phyloP scores from a whole-genome alignment of 2,329 filamentous ascomycete genomes.

The Dissoconium aciculare region DNA sequence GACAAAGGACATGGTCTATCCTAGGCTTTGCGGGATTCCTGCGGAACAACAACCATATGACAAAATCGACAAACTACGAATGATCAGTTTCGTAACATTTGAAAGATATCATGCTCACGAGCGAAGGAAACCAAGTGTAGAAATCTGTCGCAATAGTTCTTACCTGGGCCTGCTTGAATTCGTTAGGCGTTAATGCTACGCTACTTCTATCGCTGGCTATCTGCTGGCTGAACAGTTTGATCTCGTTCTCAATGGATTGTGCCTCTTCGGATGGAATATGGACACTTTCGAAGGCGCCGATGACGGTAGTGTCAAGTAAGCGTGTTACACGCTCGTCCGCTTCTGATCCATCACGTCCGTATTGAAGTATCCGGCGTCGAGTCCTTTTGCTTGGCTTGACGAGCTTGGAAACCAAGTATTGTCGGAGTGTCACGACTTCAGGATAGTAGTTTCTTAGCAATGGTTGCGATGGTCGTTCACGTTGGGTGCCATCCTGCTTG shows the following conservation, averaged over 20 bases:
- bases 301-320: slow-evolving; percentile 54
- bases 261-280: slow-evolving; percentile 9
- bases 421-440: slow-evolving; percentile 16
- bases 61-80: slow-evolving; percentile 34
- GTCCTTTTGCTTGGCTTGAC: slow-evolving; percentile 12
- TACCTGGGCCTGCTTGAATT: slow-evolving; percentile 30
- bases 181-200: slow-evolving; percentile 13
- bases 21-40: slow-evolving; percentile 35
- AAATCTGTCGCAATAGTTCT: slow-evolving; percentile 10
- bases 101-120: too few species aligned
- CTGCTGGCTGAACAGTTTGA: slow-evolving; percentile 33
- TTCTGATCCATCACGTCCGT: slow-evolving; percentile 9
- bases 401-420: slow-evolving; percentile 16
- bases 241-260: slow-evolving; percentile 23
- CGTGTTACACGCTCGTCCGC: slow-evolving; percentile 29
- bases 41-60: slow-evolving; percentile 61
- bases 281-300: slow-evolving; percentile 39
- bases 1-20: slow-evolving; percentile 63
- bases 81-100: slow-evolving; percentile 11
- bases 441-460: slow-evolving; percentile 17
- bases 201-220: slow-evolving; percentile 19
- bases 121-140: too few species aligned
- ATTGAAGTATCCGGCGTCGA: slow-evolving; percentile 13
- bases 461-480: slow-evolving; percentile 8
- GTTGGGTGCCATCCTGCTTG: slow-evolving; percentile 2